Evolutionary conservation across 2,329 filamentous ascomycete genomes (phyloP), one percentile per base, ranked within the genome.

Genomic region (Scytalidium sp.): DNA sequence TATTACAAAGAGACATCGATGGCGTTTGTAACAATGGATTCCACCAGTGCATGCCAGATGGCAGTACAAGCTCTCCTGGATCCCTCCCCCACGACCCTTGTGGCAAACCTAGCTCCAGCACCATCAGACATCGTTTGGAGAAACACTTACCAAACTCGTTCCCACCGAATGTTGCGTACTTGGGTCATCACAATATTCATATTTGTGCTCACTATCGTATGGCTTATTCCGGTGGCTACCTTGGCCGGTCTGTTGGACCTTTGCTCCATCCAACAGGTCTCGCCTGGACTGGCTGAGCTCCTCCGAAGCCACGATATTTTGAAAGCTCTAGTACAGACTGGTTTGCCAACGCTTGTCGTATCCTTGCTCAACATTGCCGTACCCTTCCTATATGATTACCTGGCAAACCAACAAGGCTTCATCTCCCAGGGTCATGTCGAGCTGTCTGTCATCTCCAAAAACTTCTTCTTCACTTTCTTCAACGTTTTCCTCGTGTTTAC

Each of bases 381-480:
- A 1, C 95, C 94, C 0, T 97, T 96, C 64, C 74, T 99, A 0
- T 99, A 99, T 71, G 91, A 96, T 60, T 97, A 85, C 74, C 80
- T 99, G 10, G 90, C 93, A 2, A 92, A 92, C 65, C 80, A 83
- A 46, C 94, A 99, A 72, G 94, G 94, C 44, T 95, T 95, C 85
- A 90, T 96, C 46, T 97, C 94, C 0, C 89, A 91, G 60, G 90
- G 90, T 41, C 94, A 99, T 54, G 85, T 99, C 19, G 94, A 97
- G 68, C 78, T 99, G 6, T 97, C 94, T 0, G 79, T 95, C 41
- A 93, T 99, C 57, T 96, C 90, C 47, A 99, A 99, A 73, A 99
- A 97, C 69, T 99, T 97, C 72, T 96, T 97, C 77, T 99, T 99
- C 67, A 92, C 88, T 9, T 99, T 99, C 70, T 97, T 99, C 81